Base-by-base conservation (phyloP, 2,329 filamentous ascomycete genomes). In the Didymella exigua region DNA sequence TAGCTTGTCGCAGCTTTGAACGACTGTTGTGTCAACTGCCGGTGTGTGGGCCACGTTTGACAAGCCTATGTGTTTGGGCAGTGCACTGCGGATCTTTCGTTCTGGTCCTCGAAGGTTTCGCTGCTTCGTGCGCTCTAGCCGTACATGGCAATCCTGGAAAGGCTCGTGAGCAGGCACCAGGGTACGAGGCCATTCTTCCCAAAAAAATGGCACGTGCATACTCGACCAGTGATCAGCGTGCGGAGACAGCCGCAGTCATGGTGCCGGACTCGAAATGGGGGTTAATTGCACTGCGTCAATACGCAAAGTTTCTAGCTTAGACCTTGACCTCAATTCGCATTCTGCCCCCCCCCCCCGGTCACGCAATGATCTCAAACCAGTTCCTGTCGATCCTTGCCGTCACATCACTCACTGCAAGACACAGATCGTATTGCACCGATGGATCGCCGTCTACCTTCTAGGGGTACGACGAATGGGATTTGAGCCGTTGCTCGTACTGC, bases 341-440 rank as follows among this genome's bases (percentile, higher is more conserved):
- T 30, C 21, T 49, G 34, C 38, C 33, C 44, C 18, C 24, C 38
- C 33, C 44, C 18, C 24, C 21, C 11, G 11, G 41, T 41, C 33
- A 54, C 27, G 41, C 52, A 45, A 27, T 54, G 18, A 40, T 11
- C 16, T 5, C 29, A 33, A 38, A 30, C 13, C 11, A 24, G 10
- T 29, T 18, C 16, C n/a, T 45, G 40, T 18, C 40, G 46, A 46
- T 41, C 42, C 18, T 42, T 49, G 46, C 23, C 14, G 23, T 46
- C 46, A 26, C 29, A 37, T 37, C 33, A 31, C 7, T 30, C 11
- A 8, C 52, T 55, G 34, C 41, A 50, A 50, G 30, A 50, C 41
- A 42, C 46, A 8, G 29, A 49, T 45, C 42, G 19, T 44, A 50
- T 46, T 49, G 34, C 26, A 13, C 45, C 45, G 46, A 49, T 42